Percentiles rank a stretch among this genome's conserved stretches.
Conservation (phyloP, 1,284 basidiomycete species). For the Sporisorium iseilematis-ciliati region DNA sequence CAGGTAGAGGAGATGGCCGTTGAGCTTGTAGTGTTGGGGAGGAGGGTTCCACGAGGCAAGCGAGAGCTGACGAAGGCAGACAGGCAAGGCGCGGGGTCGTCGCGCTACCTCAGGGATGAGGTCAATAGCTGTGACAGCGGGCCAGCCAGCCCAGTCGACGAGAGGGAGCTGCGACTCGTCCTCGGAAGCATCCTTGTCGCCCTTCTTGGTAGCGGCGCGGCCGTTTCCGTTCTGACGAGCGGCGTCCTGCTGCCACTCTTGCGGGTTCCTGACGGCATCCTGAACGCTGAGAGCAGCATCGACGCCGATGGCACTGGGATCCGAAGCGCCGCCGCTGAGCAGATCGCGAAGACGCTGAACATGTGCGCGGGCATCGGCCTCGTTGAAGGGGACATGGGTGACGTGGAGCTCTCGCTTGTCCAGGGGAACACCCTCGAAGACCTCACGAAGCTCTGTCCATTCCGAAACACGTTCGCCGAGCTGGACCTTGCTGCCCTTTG, state of each 20-base stretch:
- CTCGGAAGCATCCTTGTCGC: slow-evolving; percentile 10
- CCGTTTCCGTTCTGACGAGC: slow-evolving; percentile 28
- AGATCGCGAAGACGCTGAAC: slow-evolving; percentile 73
- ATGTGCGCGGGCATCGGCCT: slow-evolving; percentile 72
- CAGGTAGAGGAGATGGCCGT: slow-evolving; percentile 75
- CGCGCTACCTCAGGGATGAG: slow-evolving; percentile 67
- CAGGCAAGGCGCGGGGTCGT: slow-evolving; percentile 62
- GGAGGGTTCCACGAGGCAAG: slow-evolving; percentile 76
- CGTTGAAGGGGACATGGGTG: slow-evolving; percentile 72
- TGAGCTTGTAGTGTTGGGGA: slow-evolving; percentile 73
- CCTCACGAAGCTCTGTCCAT: slow-evolving; percentile 64
- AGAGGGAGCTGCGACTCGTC: slow-evolving; percentile 52
- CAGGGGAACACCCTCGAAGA: slow-evolving; percentile 60
- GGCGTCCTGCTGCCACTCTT: slow-evolving; percentile 58
- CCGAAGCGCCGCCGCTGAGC: slow-evolving; percentile 71
- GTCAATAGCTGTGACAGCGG: slow-evolving; percentile 59
- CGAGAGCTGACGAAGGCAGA: slow-evolving; percentile 72
- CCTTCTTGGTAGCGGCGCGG: slow-evolving; percentile 36
- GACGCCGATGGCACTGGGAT: slow-evolving; percentile 71
- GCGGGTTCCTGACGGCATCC: slow-evolving; percentile 72
- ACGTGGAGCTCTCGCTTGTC: slow-evolving; percentile 62
- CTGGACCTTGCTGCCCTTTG: slow-evolving; percentile 43
- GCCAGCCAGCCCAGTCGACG: slow-evolving; percentile 71
- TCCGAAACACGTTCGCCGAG: slow-evolving; percentile 60
- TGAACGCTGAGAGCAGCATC: slow-evolving; percentile 72